These are phyloP conservation scores for Coemansia sp. DNA, from an alignment of 192 early-diverging fungal species.

Conservation along the genomic window DNA sequence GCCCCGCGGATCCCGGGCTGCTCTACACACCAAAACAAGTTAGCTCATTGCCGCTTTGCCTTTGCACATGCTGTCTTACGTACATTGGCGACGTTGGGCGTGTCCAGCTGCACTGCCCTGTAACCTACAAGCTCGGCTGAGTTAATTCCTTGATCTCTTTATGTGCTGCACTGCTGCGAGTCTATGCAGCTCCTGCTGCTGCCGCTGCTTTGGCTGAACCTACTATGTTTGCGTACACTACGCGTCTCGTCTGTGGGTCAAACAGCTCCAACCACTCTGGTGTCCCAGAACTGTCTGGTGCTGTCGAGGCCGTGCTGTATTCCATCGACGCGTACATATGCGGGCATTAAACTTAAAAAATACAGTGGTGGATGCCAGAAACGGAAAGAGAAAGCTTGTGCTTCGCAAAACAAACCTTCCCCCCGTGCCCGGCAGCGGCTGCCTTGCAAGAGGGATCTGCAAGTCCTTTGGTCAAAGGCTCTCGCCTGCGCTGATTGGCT, in stretches of 20 bases:
- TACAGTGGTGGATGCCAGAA: conserved; percentile 1
- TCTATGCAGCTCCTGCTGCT: too few relatives aligned
- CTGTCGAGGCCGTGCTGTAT: conserved; percentile 18
- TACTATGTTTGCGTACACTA: conserved; percentile 72
- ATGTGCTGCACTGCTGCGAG: not conserved
- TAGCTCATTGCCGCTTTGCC: not conserved
- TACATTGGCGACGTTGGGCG: conserved; percentile 45
- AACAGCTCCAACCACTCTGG: conserved; percentile 68
- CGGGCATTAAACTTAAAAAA: conserved; percentile 12
- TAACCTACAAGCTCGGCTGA: conserved; percentile 50
- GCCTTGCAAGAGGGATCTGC: too few relatives aligned
- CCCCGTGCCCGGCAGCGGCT: too few relatives aligned
- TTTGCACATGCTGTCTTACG: conserved; percentile 5
- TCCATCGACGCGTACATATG: conserved; percentile 10
- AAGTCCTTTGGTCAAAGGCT: not conserved
- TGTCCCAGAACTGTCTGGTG: conserved; percentile 8
- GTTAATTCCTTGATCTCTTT: too few relatives aligned
- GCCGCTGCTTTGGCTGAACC: not conserved
- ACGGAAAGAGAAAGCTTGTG: not conserved
- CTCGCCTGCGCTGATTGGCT: conserved; percentile 3
- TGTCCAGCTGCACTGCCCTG: conserved; percentile 74
- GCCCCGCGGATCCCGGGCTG: conserved; percentile 66
- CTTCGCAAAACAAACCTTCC: too few relatives aligned
- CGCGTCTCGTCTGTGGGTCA: conserved; percentile 62
- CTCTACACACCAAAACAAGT: conserved; percentile 47